Conservation (phyloP, 768 basidiomycete species). For the Leccinum disarticulatum region DNA sequence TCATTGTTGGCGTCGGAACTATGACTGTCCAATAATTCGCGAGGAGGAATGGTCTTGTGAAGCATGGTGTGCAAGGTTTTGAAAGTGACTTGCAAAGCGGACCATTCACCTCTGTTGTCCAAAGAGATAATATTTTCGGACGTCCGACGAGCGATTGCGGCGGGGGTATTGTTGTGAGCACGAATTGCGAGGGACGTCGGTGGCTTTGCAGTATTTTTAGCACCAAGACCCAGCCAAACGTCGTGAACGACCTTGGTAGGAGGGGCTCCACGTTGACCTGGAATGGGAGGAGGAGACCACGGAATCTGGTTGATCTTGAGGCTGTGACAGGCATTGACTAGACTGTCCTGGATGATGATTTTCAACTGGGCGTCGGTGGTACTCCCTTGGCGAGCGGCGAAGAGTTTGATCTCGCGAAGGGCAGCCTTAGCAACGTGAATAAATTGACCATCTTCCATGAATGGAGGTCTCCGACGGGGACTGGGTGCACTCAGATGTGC, state of each 20-base stretch:
- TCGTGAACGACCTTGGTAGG: not conserved
- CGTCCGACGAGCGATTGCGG: not conserved
- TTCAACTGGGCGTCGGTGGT: not conserved
- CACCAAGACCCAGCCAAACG: not conserved
- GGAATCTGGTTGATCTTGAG: not conserved
- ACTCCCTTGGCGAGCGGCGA: not conserved
- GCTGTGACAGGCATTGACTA: not conserved
- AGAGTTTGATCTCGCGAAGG: not conserved
- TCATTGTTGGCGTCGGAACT: not conserved
- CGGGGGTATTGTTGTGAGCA: not conserved
- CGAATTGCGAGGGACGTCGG: too few relatives aligned
- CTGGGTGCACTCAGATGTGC: too few relatives aligned
- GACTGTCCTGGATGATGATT: not conserved
- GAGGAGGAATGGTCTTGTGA: not conserved
- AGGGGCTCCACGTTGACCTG: not conserved
- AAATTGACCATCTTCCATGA: not conserved
- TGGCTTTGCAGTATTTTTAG: not conserved
- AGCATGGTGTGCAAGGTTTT: not conserved
- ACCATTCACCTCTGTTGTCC: not conserved
- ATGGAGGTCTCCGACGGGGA: not conserved
- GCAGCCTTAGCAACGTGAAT: not conserved
- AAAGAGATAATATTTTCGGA: not conserved
- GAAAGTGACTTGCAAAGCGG: not conserved
- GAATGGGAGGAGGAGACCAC: not conserved
- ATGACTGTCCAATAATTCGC: not conserved